phyloP scores from a whole-genome alignment of 2,329 filamentous ascomycete genomes.

The Diaporthe sp. region DNA sequence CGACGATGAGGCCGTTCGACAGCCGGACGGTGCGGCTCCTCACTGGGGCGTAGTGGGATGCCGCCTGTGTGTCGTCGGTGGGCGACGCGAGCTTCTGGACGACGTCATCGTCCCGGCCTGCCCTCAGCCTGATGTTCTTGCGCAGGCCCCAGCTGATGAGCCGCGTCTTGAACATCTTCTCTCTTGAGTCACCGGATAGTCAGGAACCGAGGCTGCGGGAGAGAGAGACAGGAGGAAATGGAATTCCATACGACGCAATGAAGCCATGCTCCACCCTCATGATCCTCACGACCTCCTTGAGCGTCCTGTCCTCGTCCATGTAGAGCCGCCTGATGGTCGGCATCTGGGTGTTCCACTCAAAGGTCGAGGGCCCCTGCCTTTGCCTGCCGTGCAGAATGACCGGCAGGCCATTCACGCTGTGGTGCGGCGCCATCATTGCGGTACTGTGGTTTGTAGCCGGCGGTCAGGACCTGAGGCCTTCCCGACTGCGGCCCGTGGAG shows the following conservation, averaged over 20 bases:
- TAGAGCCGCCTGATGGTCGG: slow-evolving; percentile 38
- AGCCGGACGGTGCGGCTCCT: slow-evolving; percentile 27
- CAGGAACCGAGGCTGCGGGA: slow-evolving; percentile 21
- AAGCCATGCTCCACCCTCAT: slow-evolving; percentile 36
- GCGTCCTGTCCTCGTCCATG: slow-evolving; percentile 39
- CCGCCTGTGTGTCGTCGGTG: neutral
- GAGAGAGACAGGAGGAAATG: neutral
- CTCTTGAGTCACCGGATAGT: slow-evolving; percentile 27
- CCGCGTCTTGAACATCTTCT: slow-evolving; percentile 36
- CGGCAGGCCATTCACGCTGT: neutral
- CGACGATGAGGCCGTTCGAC: slow-evolving; percentile 31
- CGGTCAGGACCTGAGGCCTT: slow-evolving; percentile 4
- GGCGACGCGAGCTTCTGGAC: slow-evolving; percentile 28
- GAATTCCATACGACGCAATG: slow-evolving; percentile 36
- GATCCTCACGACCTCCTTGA: slow-evolving; percentile 39
- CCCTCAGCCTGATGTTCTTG: slow-evolving; percentile 36
- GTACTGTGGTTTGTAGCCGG: neutral
- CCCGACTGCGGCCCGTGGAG: slow-evolving; percentile 5
- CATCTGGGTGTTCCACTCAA: slow-evolving; percentile 35
- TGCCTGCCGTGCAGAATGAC: neutral
- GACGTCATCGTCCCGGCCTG: slow-evolving; percentile 27
- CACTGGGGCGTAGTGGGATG: neutral
- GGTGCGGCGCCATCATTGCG: slow-evolving; percentile 8
- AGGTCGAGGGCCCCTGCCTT: slow-evolving; percentile 9
- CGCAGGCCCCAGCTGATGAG: slow-evolving; percentile 32